phyloP scores from a whole-genome alignment of 257 asterid genomes.

The Solanum pennellii region DNA sequence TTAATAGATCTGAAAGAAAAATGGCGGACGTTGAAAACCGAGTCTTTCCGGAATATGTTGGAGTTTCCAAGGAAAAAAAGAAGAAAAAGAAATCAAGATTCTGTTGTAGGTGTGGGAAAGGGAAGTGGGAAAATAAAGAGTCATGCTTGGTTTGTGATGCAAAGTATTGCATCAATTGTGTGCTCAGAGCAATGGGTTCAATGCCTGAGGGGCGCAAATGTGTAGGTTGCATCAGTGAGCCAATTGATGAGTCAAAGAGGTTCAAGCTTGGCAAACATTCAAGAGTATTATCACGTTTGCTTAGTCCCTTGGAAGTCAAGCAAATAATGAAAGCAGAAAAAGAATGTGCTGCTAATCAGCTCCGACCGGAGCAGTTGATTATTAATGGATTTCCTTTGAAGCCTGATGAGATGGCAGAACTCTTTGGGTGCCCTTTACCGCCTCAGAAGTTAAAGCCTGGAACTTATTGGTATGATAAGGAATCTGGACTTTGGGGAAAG shows the following conservation, averaged over 20 bases:
- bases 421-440: slow-evolving; percentile 63
- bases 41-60: slow-evolving; percentile 43
- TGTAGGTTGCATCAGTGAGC: slow-evolving; percentile 74
- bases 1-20: slow-evolving; percentile 47
- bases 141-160: slow-evolving; percentile 77
- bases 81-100: slow-evolving; percentile 56
- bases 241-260: slow-evolving; percentile 70
- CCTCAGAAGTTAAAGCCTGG: slow-evolving; percentile 84
- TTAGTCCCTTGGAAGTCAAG: slow-evolving; percentile 80
- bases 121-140: slow-evolving; percentile 86
- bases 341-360: slow-evolving; percentile 82
- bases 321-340: slow-evolving; percentile 82
- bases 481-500: slow-evolving; percentile 94
- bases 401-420: slow-evolving; percentile 74
- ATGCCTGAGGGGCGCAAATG: slow-evolving; percentile 98
- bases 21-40: slow-evolving; percentile 38
- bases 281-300: slow-evolving; percentile 52
- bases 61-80: slow-evolving; percentile 50
- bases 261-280: slow-evolving; percentile 65
- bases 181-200: slow-evolving; percentile 94
- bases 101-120: slow-evolving; percentile 75
- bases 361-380: slow-evolving; percentile 77
- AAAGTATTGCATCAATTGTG: slow-evolving; percentile 73
- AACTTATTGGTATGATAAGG: slow-evolving; percentile 89
- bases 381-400: slow-evolving; percentile 76